These are phyloP conservation scores for Aristolochia fimbriata DNA, from an alignment of 164 flowering plant species.

Conservation along the genomic window DNA sequence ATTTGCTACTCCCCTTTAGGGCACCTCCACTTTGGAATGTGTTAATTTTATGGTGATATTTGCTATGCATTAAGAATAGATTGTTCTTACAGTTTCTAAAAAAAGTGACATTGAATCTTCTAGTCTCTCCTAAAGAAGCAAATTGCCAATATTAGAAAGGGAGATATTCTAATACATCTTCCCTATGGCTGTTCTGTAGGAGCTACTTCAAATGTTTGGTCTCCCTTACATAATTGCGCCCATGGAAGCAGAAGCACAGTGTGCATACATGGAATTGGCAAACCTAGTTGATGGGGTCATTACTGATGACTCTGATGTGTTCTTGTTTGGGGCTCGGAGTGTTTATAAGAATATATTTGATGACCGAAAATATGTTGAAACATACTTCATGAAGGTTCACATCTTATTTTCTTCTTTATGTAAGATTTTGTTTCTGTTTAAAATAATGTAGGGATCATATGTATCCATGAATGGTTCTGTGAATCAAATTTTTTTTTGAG, in stretches of 20 bases:
- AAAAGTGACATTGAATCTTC: background rate
- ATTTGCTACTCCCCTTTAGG: background rate
- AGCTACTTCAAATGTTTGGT: constrained; percentile 94
- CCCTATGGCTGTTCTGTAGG: constrained; percentile 28
- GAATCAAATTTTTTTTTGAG: too few relatives aligned
- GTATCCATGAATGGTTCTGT: too few relatives aligned
- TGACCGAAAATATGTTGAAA: constrained; percentile 95
- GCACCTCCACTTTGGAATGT: background rate
- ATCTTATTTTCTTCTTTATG: constrained; percentile 2
- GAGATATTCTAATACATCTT: constrained; percentile 1
- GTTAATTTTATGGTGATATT: background rate
- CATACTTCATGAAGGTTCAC: constrained; percentile 87
- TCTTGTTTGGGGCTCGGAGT: constrained; percentile 86
- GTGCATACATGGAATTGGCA: constrained; percentile 79
- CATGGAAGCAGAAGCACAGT: constrained; percentile 99
- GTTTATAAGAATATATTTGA: constrained; percentile 95
- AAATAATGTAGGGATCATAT: too few relatives aligned
- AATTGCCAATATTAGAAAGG: background rate
- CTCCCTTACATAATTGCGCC: constrained; percentile 95
- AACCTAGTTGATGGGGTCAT: constrained; percentile 95
- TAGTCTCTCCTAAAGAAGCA: background rate
- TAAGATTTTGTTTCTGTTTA: too few relatives aligned
- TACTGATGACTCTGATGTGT: constrained; percentile 97
- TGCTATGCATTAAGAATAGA: background rate
- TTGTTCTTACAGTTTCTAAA: background rate